Evolutionary conservation across 208 protist genomes (phyloP), one percentile per base, ranked within the genome.

Genomic region (Trypanosoma mega): DNA sequence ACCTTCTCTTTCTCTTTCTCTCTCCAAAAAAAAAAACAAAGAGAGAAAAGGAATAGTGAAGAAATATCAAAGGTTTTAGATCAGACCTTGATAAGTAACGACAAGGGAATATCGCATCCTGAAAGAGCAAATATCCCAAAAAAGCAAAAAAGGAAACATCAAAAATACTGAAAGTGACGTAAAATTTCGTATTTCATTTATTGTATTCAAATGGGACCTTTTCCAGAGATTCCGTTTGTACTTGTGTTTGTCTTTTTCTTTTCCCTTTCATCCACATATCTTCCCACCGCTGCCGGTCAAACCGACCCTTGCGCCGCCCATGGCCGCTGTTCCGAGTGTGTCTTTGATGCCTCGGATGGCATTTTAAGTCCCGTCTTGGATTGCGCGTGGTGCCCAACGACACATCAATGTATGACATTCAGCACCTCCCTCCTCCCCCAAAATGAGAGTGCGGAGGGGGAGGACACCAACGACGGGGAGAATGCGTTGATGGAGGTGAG

Each of bases 311-410:
- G 80, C 54, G 59, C 44, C 34, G 50, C 48, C 21, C 70, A 78
- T 49, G 49, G 20, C 12, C 55, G 70, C 14, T 87, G 80, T 52
- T 63, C 59, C 48, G 76, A 87, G 57, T 87, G 80, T 50, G 70
- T 87, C n/a, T 78, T 69, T 48, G 80, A 82, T 52, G 59, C 74
- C 24, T 78, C 68, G 12, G 67, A 87, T 36, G 73, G 73, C 0
- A 60, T 87, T 29, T 76, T 83, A 70, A 69, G 63, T n/a, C 55
- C 69, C 4, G 23, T 34, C 16, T 51, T 81, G 31, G 43, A 65
- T 34, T 87, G 80, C 33, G 74, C 61, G 23, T 87, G 80, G 80
- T 87, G 80, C 29, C 65, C 62, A 21, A 56, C 41, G 16, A 74
- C 68, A 21, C 39, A 69, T 20, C 31, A 50, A 11, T 87, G 80